Evolutionary conservation across 768 basidiomycete species (phyloP).

Genomic region (Saitozyma podzolica): DNA sequence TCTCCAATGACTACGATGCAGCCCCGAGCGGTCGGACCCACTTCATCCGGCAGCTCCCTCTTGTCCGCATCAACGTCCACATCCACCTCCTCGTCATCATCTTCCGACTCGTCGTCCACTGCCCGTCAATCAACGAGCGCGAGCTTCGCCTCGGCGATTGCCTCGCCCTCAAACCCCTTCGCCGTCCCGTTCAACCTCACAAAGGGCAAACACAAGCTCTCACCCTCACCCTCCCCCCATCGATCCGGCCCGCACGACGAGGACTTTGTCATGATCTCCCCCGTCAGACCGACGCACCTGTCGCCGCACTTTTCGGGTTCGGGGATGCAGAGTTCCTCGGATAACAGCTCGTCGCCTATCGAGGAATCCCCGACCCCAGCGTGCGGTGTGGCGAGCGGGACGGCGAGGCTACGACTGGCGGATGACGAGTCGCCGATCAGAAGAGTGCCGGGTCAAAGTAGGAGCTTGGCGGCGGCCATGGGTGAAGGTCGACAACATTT

Average conservation of each 20-base stretch:
- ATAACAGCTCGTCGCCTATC: conserved; percentile 24
- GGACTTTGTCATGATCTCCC: conserved; percentile 49
- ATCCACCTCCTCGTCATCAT: conserved; percentile 16
- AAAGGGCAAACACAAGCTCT: conserved; percentile 44
- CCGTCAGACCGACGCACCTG: conserved; percentile 21
- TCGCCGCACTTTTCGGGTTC: conserved; percentile 4
- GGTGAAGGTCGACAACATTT: conserved; percentile 20
- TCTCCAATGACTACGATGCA: conserved; percentile 5
- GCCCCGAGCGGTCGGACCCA: conserved; percentile 3
- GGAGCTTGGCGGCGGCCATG: conserved; percentile 21
- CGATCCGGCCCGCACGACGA: conserved; percentile 25
- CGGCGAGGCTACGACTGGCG: conserved; percentile 35
- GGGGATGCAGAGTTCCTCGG: conserved; percentile 9
- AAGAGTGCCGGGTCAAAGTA: conserved; percentile 37
- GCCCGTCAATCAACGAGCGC: neutral
- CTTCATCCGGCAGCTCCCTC: conserved; percentile 7
- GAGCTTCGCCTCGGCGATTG: neutral
- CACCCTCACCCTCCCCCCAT: conserved; percentile 41
- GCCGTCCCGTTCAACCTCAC: conserved; percentile 9
- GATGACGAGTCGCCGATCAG: conserved; percentile 45
- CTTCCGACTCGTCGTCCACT: conserved; percentile 20
- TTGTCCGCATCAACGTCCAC: conserved; percentile 8
- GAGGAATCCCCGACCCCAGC: conserved; percentile 45
- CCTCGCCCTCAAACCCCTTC: conserved; percentile 24
- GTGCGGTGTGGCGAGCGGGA: conserved; percentile 38